These are phyloP conservation scores for Saccharomyces hybrid DNA, from an alignment of 1,139 yeast species.

Conservation along the genomic window DNA sequence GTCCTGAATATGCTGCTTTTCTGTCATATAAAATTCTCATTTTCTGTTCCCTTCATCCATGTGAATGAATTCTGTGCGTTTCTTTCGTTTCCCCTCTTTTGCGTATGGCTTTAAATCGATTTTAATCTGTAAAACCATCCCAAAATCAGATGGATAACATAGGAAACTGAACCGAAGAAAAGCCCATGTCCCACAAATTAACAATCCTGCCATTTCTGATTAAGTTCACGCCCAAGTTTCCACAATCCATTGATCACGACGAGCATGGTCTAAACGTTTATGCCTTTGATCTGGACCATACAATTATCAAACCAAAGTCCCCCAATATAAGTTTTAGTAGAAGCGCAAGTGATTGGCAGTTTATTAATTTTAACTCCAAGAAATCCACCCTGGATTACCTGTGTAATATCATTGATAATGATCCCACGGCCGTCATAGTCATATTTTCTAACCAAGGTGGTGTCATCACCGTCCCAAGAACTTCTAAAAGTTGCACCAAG, in stretches of 20 bases:
- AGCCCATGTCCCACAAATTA: slow-evolving; percentile 20
- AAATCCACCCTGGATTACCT: slow-evolving; percentile 15
- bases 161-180: not conserved
- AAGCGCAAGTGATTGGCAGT: slow-evolving; percentile 28
- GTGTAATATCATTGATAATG: slow-evolving; percentile 27
- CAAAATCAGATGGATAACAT: not conserved
- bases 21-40: not conserved
- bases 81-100: not conserved
- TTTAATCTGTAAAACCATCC: not conserved
- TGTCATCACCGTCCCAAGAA: slow-evolving; percentile 33
- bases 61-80: not conserved
- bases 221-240: slow-evolving; percentile 21
- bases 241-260: not conserved
- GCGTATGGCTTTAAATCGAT: not conserved
- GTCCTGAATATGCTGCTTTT: slow-evolving; percentile 2
- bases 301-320: slow-evolving; percentile 26
- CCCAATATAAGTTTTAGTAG: slow-evolving; percentile 21
- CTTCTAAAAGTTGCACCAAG: slow-evolving; percentile 47
- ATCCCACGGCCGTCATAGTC: slow-evolving; percentile 38
- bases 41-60: not conserved
- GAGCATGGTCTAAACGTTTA: slow-evolving; percentile 13
- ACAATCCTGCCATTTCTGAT: slow-evolving; percentile 28
- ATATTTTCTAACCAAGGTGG: slow-evolving; percentile 86
- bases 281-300: slow-evolving; percentile 31
- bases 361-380: slow-evolving; percentile 17